phyloP scores from a whole-genome alignment of 2,329 filamentous ascomycete species.

The Xylariaceae sp. region DNA sequence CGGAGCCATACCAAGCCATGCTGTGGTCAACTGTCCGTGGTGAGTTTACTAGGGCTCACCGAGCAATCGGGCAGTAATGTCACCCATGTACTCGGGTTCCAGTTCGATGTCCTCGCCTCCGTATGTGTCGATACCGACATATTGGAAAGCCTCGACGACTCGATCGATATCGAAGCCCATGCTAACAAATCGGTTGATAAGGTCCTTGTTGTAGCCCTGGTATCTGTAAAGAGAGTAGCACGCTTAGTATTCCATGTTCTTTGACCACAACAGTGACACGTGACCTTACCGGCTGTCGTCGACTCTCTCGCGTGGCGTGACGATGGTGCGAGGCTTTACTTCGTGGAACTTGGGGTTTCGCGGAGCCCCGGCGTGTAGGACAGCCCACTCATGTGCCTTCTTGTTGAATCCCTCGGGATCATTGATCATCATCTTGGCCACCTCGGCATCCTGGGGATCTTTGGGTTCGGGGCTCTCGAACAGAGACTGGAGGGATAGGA shows the following conservation, averaged over 20 bases:
- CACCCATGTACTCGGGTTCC: conserved; percentile 86
- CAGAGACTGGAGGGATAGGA: conserved; percentile 88
- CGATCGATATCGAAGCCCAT: conserved; percentile 89
- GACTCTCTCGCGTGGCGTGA: conserved; percentile 45
- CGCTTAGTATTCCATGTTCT: conserved; percentile 7
- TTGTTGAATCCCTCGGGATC: conserved; percentile 73
- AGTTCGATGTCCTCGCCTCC: conserved; percentile 75
- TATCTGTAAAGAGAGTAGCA: conserved; percentile 51
- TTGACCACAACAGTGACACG: neutral
- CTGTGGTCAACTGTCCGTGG: neutral
- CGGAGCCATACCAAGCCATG: neutral
- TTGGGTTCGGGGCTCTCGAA: conserved; percentile 92
- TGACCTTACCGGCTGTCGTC: conserved; percentile 44
- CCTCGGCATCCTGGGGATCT: conserved; percentile 94
- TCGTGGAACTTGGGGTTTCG: conserved; percentile 29
- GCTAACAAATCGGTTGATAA: conserved; percentile 75
- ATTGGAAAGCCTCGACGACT: conserved; percentile 81
- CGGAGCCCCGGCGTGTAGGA: conserved; percentile 74
- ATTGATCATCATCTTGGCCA: conserved; percentile 81
- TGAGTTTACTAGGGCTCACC: conserved; percentile 51
- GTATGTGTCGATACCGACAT: conserved; percentile 73
- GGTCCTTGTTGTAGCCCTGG: conserved; percentile 76
- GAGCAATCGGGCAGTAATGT: conserved; percentile 79
- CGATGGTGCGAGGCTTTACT: conserved; percentile 25
- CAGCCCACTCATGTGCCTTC: conserved; percentile 85